Evolutionary conservation across 2,329 filamentous ascomycete genomes (phyloP), one percentile per base, ranked within the genome.

Genomic region (Seiridium cupressi): DNA sequence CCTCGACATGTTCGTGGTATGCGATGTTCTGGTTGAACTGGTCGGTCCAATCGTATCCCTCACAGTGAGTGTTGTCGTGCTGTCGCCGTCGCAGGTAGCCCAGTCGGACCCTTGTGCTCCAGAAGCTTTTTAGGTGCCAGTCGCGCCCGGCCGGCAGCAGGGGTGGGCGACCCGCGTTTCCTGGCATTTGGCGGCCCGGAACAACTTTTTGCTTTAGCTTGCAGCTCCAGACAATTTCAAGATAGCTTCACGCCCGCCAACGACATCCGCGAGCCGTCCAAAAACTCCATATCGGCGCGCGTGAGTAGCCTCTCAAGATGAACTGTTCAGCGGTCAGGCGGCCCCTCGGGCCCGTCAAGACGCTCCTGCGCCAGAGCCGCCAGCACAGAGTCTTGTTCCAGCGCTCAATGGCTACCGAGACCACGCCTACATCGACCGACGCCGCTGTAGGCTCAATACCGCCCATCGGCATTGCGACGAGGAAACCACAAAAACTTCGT

Each of bases 271-370:
- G 13, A 54, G 26, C 44, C 44, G 42, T 65, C 68, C 47, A 55
- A 57, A 55, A 49, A 51, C 18, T 26, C 18, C 18, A 26, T 26
- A 26, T 26, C 18, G 18, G 18, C 18, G 18, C 18, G 18, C 18
- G 18, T 26, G 18, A 26, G 18, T 26, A 26, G 18, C 18, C 18
- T 26, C 18, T 62, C 69, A 77, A 69, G 64, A 85, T 82, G 80
- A 92, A 91, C 82, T 81, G 84, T 66, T 80, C 84, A 65, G 76
- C 83, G 62, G 70, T 82, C 70, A 77, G 84, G 76, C 87, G 89
- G 84, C 89, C 90, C 63, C 76, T 91, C 71, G 85, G 86, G 81
- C 89, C 86, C 76, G 85, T 91, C 72, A 91, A 90, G 76, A 79
- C 84, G 36, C 77, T 85, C 44, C 71, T 92, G 67, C 81, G 88